These are phyloP conservation scores for Coccomyxa sp. DNA, from an alignment of 139 green algal genomes.

Conservation along the genomic window DNA sequence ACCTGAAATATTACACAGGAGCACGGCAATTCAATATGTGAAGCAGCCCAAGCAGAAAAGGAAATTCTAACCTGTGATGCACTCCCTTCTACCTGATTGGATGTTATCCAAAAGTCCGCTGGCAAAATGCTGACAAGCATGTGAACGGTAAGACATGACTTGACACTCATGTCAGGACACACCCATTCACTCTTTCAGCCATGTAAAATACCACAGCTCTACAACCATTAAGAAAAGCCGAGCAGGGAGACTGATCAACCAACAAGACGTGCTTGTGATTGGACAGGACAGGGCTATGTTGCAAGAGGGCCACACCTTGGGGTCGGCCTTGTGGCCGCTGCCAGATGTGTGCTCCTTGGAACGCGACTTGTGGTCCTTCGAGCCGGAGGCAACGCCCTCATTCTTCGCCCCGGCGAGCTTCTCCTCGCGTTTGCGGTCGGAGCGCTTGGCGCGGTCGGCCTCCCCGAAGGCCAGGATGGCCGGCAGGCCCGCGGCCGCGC, in stretches of 20 bases:
- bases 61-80: background rate
- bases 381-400: background rate
- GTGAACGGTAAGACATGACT: background rate
- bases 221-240: too few relatives aligned
- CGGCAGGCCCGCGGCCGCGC: background rate
- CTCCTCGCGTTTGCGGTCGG: background rate
- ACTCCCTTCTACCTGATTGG: background rate
- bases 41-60: background rate
- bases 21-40: background rate
- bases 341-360: too few relatives aligned
- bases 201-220: too few relatives aligned
- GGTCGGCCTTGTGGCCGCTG: too few relatives aligned
- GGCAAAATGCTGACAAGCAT: background rate
- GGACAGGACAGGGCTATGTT: too few relatives aligned
- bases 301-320: too few relatives aligned
- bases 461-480: background rate
- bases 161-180: too few relatives aligned
- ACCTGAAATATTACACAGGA: background rate
- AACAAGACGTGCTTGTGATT: too few relatives aligned
- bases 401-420: background rate
- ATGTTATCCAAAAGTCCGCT: conserved; percentile 10
- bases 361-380: too few relatives aligned
- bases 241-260: too few relatives aligned
- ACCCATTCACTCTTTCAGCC: too few relatives aligned
- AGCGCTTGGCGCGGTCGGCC: background rate